Base-by-base conservation (phyloP, 768 basidiomycete species). In the Tricholoma hemisulphureum region DNA sequence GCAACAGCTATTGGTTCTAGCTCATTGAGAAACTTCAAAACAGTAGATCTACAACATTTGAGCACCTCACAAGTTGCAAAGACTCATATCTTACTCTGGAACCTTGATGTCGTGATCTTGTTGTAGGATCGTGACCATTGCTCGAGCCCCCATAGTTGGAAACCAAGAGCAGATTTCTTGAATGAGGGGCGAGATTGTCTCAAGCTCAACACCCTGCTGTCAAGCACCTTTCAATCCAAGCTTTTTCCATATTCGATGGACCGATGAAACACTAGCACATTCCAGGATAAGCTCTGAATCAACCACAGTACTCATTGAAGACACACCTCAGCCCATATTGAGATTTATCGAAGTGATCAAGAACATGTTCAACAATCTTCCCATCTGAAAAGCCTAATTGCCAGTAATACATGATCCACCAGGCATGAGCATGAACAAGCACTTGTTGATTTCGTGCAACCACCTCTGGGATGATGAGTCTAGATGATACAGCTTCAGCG, bases 71-170 rank as follows among this genome's bases (percentile, higher is more conserved):
- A n/a, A n/a, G n/a, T n/a, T n/a, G n/a, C n/a, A n/a, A n/a, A n/a
- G n/a, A n/a, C n/a, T n/a, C n/a, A n/a, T n/a, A n/a, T n/a, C n/a
- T n/a, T 24, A 65, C 62, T 65, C 64, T 2, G 62, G 24, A n/a
- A 66, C 63, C n/a, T 64, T 64, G 7, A 66, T 53, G 13, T 18
- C 5, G 21, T 66, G 53, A 13, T 66, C 59, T n/a, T 58, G 61
- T 0, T 51, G 32, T 2, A 66, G 20, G 0, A 35, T 7, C 0
- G 57, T 45, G 20, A 64, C 61, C 63, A 64, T 61, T n/a, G 14
- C 11, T 6, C 61, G 50, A 3, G 65, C 61, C 51, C 65, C 65
- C 59, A 62, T 61, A 6, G 16, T n/a, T 4, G 37, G 37, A 9
- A 18, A 39, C 3, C 4, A 5, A 9, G 37, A 4, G n/a, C 37